A percentile compares a stretch with the other conserved stretches of the same genome.
phyloP scores from a whole-genome alignment of 1,284 basidiomycete genomes.

The Wolfiporia cocos region DNA sequence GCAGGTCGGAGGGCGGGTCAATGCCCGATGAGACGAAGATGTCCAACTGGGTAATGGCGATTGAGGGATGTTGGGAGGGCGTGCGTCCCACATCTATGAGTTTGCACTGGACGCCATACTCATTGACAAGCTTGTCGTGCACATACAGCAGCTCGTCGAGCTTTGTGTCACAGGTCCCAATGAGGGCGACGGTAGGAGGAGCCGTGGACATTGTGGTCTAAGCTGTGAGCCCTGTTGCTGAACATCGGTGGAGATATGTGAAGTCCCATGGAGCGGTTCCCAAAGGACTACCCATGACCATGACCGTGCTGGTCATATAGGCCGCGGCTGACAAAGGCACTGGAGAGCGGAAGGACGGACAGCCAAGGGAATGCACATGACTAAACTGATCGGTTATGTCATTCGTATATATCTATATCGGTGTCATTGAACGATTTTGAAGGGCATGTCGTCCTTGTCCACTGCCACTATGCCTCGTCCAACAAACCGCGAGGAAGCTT shows the following conservation, averaged over 20 bases:
- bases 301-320: neutral
- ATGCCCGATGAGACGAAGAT: slow-evolving; percentile 10
- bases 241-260: too few species aligned
- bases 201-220: slow-evolving; percentile 1
- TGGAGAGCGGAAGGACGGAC: neutral
- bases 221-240: too few species aligned
- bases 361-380: neutral
- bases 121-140: slow-evolving; percentile 10
- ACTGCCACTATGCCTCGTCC: slow-evolving; percentile 12
- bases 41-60: slow-evolving; percentile 12
- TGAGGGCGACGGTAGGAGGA: slow-evolving; percentile 11
- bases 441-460: neutral
- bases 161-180: slow-evolving; percentile 23
- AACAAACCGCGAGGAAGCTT: slow-evolving; percentile 14
- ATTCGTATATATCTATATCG: too few species aligned
- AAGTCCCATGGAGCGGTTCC: neutral
- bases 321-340: neutral
- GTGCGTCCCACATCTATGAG: slow-evolving; percentile 19
- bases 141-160: slow-evolving; percentile 20
- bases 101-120: slow-evolving; percentile 13
- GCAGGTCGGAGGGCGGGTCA: slow-evolving; percentile 8
- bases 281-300: neutral
- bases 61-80: slow-evolving; percentile 12
- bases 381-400: too few species aligned
- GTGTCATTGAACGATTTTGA: too few species aligned